A percentile compares a stretch with the other conserved stretches of the same genome.
phyloP scores from a whole-genome alignment of 768 basidiomycete species.

The Agaricus blazei region DNA sequence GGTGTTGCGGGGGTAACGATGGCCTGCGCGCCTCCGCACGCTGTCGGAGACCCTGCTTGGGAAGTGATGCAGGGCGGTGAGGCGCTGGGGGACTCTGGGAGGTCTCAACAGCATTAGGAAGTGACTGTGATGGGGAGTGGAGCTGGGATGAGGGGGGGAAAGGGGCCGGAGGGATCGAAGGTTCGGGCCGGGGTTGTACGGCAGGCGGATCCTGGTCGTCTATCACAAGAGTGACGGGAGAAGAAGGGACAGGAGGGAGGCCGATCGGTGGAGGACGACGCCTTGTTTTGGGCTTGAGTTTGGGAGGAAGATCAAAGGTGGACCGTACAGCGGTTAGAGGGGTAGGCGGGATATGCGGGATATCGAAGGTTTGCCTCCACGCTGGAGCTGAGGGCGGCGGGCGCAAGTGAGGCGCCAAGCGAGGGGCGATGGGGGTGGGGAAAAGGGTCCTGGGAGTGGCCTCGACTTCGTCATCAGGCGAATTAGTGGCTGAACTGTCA shows the following conservation, averaged over 20 bases:
- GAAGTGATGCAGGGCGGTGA: conserved; percentile 17
- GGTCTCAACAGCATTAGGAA: conserved; percentile 16
- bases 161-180: background rate
- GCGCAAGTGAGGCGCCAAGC: conserved; percentile 21
- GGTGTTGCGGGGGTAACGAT: conserved; percentile 51
- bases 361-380: conserved; percentile 54
- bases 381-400: conserved; percentile 49
- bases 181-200: conserved; percentile 13
- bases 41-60: conserved; percentile 36
- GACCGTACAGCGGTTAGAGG: conserved; percentile 50
- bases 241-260: conserved; percentile 70
- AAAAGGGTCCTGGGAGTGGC: conserved; percentile 22
- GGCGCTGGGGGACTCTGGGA: conserved; percentile 12
- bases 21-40: conserved; percentile 54
- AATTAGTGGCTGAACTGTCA: conserved; percentile 36
- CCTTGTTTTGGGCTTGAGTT: conserved; percentile 38
- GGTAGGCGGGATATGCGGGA: conserved; percentile 43
- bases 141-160: conserved; percentile 1
- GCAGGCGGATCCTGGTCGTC: conserved; percentile 19
- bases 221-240: conserved; percentile 56
- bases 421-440: conserved; percentile 19
- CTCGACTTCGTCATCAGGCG: conserved; percentile 38
- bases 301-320: conserved; percentile 40
- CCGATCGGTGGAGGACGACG: conserved; percentile 56
- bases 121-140: conserved; percentile 5